Conservation (phyloP, 495 filamentous ascomycete species). For the Penicillium mononematosum region DNA sequence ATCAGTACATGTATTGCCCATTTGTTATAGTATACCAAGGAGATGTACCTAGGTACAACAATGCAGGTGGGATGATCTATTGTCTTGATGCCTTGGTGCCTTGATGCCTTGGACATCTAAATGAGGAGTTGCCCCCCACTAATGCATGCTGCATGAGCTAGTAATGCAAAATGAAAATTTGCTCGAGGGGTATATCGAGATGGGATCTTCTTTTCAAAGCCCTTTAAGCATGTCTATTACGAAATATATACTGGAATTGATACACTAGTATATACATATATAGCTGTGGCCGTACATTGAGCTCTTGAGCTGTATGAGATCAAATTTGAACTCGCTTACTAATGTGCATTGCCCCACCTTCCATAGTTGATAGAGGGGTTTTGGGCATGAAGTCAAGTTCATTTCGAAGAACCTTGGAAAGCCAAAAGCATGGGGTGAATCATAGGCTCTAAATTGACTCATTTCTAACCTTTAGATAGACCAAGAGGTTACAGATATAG, state of each 20-base stretch:
- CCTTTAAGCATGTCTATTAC: neutral
- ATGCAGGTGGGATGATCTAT: neutral
- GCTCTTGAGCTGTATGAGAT: neutral
- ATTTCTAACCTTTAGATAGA: neutral
- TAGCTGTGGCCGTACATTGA: neutral
- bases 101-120: neutral
- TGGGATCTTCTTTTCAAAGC: too few species aligned
- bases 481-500: neutral
- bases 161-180: conserved; percentile 7
- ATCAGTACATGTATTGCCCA: neutral
- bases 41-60: too few species aligned
- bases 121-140: conserved; percentile 4
- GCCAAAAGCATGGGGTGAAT: neutral
- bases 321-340: conserved; percentile 2
- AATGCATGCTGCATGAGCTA: conserved; percentile 10
- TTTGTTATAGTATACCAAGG: neutral
- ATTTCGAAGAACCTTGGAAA: neutral
- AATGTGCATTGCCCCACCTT: conserved; percentile 4
- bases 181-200: neutral
- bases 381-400: neutral
- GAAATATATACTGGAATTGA: neutral
- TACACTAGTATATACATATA: neutral
- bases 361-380: conserved; percentile 9
- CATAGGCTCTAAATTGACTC: conserved; percentile 2
- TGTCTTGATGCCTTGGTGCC: conserved; percentile 4